These are phyloP conservation scores for Logfia minima DNA, from an alignment of 129 eudicot genomes.

Conservation along the genomic window DNA sequence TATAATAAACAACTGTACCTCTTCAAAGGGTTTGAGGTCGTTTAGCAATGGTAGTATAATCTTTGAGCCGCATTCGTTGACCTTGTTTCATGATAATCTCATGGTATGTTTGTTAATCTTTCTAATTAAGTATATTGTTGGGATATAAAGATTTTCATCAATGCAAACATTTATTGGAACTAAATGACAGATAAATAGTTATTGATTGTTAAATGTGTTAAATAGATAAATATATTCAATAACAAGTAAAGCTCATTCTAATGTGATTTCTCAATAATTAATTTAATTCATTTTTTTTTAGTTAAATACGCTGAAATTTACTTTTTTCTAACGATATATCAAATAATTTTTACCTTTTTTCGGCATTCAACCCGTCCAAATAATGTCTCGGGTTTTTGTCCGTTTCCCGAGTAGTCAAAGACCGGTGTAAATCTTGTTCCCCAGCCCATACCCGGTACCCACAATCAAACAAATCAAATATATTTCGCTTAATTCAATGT, in stretches of 20 bases:
- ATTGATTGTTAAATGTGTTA: too few species aligned
- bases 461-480: too few species aligned
- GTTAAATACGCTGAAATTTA: too few species aligned
- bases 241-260: too few species aligned
- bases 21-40: background rate
- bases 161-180: too few species aligned
- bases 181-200: too few species aligned
- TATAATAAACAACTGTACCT: background rate
- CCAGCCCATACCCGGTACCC: slow-evolving; percentile 3
- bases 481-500: slow-evolving; percentile 19
- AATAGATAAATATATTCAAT: too few species aligned
- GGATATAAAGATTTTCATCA: too few species aligned
- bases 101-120: background rate
- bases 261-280: too few species aligned
- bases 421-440: slow-evolving; percentile 18
- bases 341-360: background rate
- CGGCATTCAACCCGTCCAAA: slow-evolving; percentile 6
- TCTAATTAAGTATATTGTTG: background rate
- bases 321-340: too few species aligned
- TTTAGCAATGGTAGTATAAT: background rate
- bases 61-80: background rate
- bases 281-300: too few species aligned
- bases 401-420: slow-evolving; percentile 17
- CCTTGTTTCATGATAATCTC: background rate
- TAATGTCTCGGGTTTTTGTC: slow-evolving; percentile 12